These are phyloP conservation scores for Austroboletus novae-zelandiae DNA, from an alignment of 1,284 basidiomycete species.

Conservation along the genomic window DNA sequence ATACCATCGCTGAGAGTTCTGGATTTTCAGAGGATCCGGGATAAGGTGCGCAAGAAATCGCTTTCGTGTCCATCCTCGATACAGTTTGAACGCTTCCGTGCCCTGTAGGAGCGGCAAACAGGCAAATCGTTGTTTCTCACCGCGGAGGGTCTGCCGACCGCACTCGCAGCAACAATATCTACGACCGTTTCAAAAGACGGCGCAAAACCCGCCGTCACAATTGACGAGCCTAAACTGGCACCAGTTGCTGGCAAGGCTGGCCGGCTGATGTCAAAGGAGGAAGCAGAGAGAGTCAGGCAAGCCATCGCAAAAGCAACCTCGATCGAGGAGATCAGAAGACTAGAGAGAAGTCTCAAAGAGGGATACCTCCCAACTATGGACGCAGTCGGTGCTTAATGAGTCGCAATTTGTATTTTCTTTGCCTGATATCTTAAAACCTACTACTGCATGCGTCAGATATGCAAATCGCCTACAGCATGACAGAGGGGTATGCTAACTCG, in stretches of 20 bases:
- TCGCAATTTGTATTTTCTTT: slow-evolving; percentile 27
- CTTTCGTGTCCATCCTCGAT: slow-evolving; percentile 18
- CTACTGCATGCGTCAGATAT: not conserved
- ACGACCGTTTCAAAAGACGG: slow-evolving; percentile 67
- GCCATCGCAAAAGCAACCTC: slow-evolving; percentile 90
- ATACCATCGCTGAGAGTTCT: slow-evolving; percentile 86
- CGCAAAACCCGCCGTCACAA: slow-evolving; percentile 55
- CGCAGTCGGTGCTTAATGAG: slow-evolving; percentile 63
- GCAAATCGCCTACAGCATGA: not conserved
- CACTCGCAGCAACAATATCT: slow-evolving; percentile 77
- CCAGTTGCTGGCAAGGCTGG: slow-evolving; percentile 65
- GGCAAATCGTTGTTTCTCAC: slow-evolving; percentile 79
- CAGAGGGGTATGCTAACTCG: not conserved
- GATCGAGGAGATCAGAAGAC: slow-evolving; percentile 84
- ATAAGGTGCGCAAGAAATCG: slow-evolving; percentile 70
- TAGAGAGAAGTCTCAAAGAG: slow-evolving; percentile 87
- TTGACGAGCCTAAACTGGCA: slow-evolving; percentile 70
- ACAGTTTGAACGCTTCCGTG: slow-evolving; percentile 28
- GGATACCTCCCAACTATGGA: slow-evolving; percentile 80
- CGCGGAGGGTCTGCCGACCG: slow-evolving; percentile 70
- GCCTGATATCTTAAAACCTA: slow-evolving; percentile 14
- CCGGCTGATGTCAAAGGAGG: slow-evolving; percentile 88
- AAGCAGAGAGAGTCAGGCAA: slow-evolving; percentile 85
- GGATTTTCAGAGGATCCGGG: slow-evolving; percentile 95
- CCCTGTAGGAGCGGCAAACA: slow-evolving; percentile 67